phyloP scores from a whole-genome alignment of 2,329 filamentous ascomycete genomes.

The Geosmithia flava region DNA sequence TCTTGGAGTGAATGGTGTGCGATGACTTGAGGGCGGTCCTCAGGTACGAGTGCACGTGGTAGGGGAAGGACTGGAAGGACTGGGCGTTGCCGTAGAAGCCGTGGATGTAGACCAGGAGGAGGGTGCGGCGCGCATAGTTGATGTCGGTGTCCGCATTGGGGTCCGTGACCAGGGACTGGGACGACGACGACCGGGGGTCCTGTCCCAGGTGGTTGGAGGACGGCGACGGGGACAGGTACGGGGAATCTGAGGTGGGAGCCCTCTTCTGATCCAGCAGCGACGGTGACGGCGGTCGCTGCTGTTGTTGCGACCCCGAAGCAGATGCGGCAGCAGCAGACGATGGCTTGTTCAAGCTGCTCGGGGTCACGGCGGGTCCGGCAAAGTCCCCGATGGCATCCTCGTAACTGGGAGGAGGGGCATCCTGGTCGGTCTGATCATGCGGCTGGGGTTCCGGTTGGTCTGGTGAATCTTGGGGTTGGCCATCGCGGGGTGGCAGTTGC shows the following conservation, averaged over 20 bases:
- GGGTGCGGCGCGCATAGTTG: constrained; percentile 29
- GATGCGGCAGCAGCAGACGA: background rate
- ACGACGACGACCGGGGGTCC: constrained; percentile 36
- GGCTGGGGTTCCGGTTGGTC: no score
- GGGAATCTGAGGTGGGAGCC: background rate
- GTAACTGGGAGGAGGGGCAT: no score
- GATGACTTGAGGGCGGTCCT: constrained; percentile 54
- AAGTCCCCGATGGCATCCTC: background rate
- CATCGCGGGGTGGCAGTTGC: no score
- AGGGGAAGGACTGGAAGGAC: constrained; percentile 79
- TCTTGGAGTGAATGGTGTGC: constrained; percentile 76
- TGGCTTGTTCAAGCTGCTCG: background rate
- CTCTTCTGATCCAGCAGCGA: background rate
- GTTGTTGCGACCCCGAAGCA: background rate
- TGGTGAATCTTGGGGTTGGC: no score
- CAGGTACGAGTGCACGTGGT: constrained; percentile 70
- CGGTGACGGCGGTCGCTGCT: background rate
- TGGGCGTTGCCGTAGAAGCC: constrained; percentile 84
- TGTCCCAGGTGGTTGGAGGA: constrained; percentile 1
- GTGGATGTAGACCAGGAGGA: constrained; percentile 77
- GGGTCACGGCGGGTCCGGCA: background rate
- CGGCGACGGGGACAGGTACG: background rate
- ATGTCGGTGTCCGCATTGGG: constrained; percentile 3
- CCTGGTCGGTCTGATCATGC: no score
- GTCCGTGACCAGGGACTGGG: constrained; percentile 19